Conservation (phyloP, 164 flowering plant genomes). For the Cinnamomum micranthum region DNA sequence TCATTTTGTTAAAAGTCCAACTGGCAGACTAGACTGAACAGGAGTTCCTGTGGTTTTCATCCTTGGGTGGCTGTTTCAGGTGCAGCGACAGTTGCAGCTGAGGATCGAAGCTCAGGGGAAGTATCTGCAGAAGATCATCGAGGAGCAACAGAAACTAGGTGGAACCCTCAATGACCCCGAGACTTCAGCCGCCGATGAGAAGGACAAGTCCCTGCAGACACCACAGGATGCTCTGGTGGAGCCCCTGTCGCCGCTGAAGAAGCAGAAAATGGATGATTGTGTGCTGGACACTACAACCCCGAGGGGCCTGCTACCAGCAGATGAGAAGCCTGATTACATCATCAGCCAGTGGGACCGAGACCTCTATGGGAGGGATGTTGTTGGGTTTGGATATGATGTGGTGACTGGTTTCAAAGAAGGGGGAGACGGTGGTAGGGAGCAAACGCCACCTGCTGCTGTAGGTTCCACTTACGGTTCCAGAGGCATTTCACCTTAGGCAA, state of each 20-base stretch:
- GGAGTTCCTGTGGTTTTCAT: not conserved
- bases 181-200: constrained; percentile 21
- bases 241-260: constrained; percentile 34
- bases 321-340: constrained; percentile 20
- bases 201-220: constrained; percentile 20
- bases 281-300: constrained; percentile 5
- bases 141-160: constrained; percentile 71
- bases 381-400: constrained; percentile 20
- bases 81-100: constrained; percentile 67
- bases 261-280: constrained; percentile 27
- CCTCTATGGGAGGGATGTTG: constrained; percentile 20
- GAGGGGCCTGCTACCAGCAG: constrained; percentile 7
- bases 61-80: constrained; percentile 26
- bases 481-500: constrained; percentile 1
- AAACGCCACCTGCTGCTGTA: constrained; percentile 1
- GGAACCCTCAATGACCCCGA: constrained; percentile 36
- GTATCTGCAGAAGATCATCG: constrained; percentile 70
- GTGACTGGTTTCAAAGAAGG: constrained; percentile 19
- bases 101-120: constrained; percentile 77
- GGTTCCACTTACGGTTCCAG: constrained; percentile 7
- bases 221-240: constrained; percentile 17
- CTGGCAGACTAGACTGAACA: not conserved
- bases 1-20: not conserved
- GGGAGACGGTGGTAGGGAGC: constrained; percentile 11
- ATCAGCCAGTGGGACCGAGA: constrained; percentile 29